Evolutionary conservation across 352 stramenopile genomes (phyloP), one percentile per base, ranked within the genome.

Genomic region (Discostella stelligera): DNA sequence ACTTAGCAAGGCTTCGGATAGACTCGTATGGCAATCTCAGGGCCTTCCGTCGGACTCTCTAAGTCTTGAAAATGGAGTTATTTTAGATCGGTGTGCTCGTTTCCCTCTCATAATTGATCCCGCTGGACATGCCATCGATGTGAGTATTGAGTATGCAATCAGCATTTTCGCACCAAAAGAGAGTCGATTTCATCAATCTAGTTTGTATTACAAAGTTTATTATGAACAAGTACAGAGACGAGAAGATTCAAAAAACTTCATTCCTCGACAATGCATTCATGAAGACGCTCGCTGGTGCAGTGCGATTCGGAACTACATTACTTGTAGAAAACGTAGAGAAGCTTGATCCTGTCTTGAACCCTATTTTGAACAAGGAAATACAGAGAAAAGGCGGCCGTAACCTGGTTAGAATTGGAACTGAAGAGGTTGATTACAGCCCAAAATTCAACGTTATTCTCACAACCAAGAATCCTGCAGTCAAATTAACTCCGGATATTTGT

Each of bases 361-460:
- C 98, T 27, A 95, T 99, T 32, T 83, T 99, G 61, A 99, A 99
- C 82, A 95, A 96, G 53, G 97, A 99, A 83, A 91, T 99, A 54
- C 98, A 99, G 85, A 95, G 98, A 80, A 99, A 96, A 41, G 97
- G 97, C 61, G 97, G 97, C n/a, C 93, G 97, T 25, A 97, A 97
- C 8, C 48, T 66, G 13, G 52, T 99, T 74, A 93, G 97, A 39
- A 93, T 99, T 61, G 97, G 96, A 44, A 97, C 95, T 14, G 97
- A 99, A 85, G 97, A 99, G 70, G 98, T 99, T 68, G 98, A 99
- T 77, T 99, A 99, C 84, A 98, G 95, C 60, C 97, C 97, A 0
- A 95, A 98, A 63, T 99, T 99, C 84, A 94, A 95, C 66, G 94
- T 99, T 39, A 98, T 99, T 80, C 85, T 99, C n/a, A 97, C 96